Evolutionary conservation across 2,329 filamentous ascomycete genomes (phyloP), one percentile per base, ranked within the genome.

Genomic region (Fusarium beomiforme): DNA sequence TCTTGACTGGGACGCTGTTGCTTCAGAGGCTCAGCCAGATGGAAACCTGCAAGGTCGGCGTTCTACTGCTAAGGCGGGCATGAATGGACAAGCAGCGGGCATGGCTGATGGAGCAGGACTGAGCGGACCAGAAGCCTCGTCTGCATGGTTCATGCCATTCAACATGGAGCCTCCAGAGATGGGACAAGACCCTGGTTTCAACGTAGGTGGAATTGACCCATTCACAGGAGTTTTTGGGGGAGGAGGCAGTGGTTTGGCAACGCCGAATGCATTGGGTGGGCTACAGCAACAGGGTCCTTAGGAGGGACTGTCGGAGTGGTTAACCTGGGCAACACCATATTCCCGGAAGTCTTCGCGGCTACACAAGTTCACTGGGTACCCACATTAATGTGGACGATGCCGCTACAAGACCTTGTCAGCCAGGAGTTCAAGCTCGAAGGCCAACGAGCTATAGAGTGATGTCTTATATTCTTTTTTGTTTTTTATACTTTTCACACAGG

Each of bases 121-220:
- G 50, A 67, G 57, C 50, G 78, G 77, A 7, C 81, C 81, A 37
- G 87, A 89, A 67, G 82, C 86, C 4, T 87, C 84, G 54, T 91
- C 91, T 56, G 93, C 92, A 8, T 98, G 95, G 93, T 97, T 97
- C 80, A 90, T 97, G 84, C 94, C 95, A 3, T 97, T 97, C 81
- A 97, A 97, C 78, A 90, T 97, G 81, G 93, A 96, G 64, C 93
- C 94, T 23, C 90, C 92, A 1, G 88, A 90, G 62, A 81, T 88
- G 43, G 82, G 83, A 10, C 86, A 86, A 58, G 86, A 88, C 39
- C 70, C 85, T 56, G 80, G 79, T 23, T 75, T 83, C 31, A 81
- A 79, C 11, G 76, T 86, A 69, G 78, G 78, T 26, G 81, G 81
- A 37, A 79, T 86, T 29, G 87, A 89, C 66, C 80, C 80, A 13